Evolutionary conservation across 2,329 filamentous ascomycete species (phyloP).

Genomic region (Podosphaera aphanis): DNA sequence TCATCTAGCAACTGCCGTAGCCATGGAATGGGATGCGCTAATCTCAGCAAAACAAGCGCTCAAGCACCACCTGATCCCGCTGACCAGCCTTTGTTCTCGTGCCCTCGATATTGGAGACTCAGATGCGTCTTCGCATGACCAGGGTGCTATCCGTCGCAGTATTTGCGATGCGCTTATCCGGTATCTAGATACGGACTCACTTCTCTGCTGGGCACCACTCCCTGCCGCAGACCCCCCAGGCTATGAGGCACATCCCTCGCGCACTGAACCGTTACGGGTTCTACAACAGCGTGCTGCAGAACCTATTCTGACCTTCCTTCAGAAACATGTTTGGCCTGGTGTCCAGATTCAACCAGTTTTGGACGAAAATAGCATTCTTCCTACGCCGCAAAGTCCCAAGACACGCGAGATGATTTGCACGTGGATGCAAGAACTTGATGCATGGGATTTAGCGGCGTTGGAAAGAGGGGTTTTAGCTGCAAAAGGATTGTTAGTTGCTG

Average conservation of each 20-base stretch:
- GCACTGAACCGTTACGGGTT: constrained; percentile 38
- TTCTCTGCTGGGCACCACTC: constrained; percentile 67
- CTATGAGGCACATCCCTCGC: constrained; percentile 21
- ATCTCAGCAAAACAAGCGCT: constrained; percentile 62
- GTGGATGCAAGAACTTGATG: constrained; percentile 50
- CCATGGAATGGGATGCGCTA: constrained; percentile 80
- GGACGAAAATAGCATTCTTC: constrained; percentile 54
- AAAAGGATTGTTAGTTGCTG: constrained; percentile 64
- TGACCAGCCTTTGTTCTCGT: constrained; percentile 66
- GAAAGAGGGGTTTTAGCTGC: constrained; percentile 66
- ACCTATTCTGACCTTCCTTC: constrained; percentile 49
- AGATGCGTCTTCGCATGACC: constrained; percentile 21
- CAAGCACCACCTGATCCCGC: constrained; percentile 66
- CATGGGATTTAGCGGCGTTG: constrained; percentile 67
- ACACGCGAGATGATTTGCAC: constrained; percentile 56
- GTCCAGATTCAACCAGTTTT: constrained; percentile 59
- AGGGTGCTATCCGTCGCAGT: constrained; percentile 30
- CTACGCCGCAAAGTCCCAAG: constrained; percentile 43
- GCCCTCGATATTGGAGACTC: constrained; percentile 59
- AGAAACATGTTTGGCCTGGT: constrained; percentile 58
- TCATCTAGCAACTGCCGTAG: constrained; percentile 63
- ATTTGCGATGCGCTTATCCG: constrained; percentile 50
- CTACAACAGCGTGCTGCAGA: constrained; percentile 47
- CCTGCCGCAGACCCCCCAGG: constrained; percentile 24
- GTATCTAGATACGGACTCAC: constrained; percentile 76